Base-by-base conservation (phyloP, 805 yeast genomes). In the Saccharomyces mikatae region DNA sequence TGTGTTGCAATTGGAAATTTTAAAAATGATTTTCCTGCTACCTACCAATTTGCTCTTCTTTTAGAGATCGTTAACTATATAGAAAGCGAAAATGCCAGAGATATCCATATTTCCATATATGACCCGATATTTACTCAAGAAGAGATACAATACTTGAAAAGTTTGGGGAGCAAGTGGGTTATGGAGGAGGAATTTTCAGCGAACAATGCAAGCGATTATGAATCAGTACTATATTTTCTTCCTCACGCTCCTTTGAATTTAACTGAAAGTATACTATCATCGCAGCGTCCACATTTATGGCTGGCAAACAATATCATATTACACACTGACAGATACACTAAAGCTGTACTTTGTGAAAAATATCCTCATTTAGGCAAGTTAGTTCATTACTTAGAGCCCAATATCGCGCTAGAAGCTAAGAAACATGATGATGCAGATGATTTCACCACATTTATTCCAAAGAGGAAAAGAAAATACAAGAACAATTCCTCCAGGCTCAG, bases 1-100 rank as follows among this genome's bases (percentile, higher is more conserved):
- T 87, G 92, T 61, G 67, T 87, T 30, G 95, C 92, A 0, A 70
- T 87, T 22, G 96, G 95, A 0, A 75, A 82, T 4, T 86, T 89
- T 3, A 67, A 78, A 13, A 78, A 78, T 6, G 84, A 80, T 52
- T 66, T 62, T n/a, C 78, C 80, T 26, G 86, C 92, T 1, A 69
- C 81, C 46, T 86, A 77, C 65, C 96, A 87, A 67, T 64, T 86
- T 9, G 90, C 89, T 1, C 66, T 81, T 49, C 64, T 86, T 27
- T 53, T 71, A n/a, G 73, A 77, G 21, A 46, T 86, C 1, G 65
- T 67, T 0, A 69, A 69, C 2, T 56, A 59, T 6, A 13, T 64
- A 1, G 6, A n/a, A 5, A 4, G 41, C 0, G 41, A 49, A 8
- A 46, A 46, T 1, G 0, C 27, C 47, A 4, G 46, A 41, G 17